Conservation (phyloP, 139 green algal species). For the Desmodesmus armatus region DNA sequence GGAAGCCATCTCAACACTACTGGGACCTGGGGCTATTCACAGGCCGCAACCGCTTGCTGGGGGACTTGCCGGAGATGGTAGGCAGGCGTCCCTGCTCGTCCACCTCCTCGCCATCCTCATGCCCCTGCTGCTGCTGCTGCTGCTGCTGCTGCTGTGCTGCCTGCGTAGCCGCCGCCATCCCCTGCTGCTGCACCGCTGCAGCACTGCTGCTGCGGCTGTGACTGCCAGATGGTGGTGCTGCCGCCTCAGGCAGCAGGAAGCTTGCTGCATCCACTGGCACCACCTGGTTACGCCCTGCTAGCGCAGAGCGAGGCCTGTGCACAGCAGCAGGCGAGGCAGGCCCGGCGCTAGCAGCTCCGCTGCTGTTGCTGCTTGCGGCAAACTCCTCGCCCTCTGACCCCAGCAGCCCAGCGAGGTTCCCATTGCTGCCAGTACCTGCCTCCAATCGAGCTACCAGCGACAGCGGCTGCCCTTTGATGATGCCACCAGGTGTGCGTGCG, state of each 20-base stretch:
- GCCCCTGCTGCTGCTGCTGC: too few relatives aligned
- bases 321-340: not conserved
- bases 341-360: not conserved
- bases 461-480: not conserved
- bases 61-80: not conserved
- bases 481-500: not conserved
- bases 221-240: not conserved
- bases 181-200: not conserved
- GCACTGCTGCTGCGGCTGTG: not conserved
- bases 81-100: not conserved
- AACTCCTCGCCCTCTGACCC: too few relatives aligned
- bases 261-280: not conserved
- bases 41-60: not conserved
- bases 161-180: not conserved
- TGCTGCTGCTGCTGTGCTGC: too few relatives aligned
- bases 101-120: not conserved
- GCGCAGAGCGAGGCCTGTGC: too few relatives aligned
- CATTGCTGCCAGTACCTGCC: not conserved
- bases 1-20: too few relatives aligned
- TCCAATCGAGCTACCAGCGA: too few relatives aligned
- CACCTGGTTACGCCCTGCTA: not conserved
- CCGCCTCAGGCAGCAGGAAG: not conserved
- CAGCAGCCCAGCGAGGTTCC: too few relatives aligned
- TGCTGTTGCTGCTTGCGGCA: not conserved
- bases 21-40: too few relatives aligned